Evolutionary conservation across 78 protist genomes (phyloP).

Genomic region (Chrysochromulina parva): DNA sequence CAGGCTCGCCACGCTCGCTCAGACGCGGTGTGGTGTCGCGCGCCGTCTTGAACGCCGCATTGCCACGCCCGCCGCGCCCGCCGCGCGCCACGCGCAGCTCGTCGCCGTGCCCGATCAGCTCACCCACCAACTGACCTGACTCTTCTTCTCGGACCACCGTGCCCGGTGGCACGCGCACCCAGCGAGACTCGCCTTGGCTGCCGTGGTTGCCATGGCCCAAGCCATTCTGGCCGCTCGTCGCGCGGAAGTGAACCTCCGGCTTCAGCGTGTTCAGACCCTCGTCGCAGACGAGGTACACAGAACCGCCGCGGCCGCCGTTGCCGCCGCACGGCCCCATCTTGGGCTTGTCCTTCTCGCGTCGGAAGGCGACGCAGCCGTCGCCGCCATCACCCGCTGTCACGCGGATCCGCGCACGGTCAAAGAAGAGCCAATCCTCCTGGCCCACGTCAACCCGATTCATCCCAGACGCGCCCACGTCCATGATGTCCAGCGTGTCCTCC

Average conservation of each 20-base stretch:
- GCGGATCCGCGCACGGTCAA: background rate
- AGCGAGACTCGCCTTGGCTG: background rate
- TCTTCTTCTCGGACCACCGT: background rate
- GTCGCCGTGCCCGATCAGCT: background rate
- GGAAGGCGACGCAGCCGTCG: slow-evolving; percentile 41
- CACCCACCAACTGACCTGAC: background rate
- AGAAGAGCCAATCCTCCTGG: background rate
- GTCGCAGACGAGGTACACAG: background rate
- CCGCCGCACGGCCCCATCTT: slow-evolving; percentile 46
- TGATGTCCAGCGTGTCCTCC: too few species aligned
- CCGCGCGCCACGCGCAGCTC: slow-evolving; percentile 16
- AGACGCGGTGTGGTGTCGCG: background rate
- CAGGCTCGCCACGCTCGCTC: slow-evolving; percentile 54
- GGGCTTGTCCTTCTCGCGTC: background rate
- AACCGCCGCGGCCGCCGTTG: slow-evolving; percentile 43
- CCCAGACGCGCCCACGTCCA: too few species aligned
- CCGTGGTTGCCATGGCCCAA: background rate
- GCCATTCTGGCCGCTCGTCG: background rate
- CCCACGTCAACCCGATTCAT: too few species aligned
- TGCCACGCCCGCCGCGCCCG: slow-evolving; percentile 24
- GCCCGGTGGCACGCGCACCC: slow-evolving; percentile 11
- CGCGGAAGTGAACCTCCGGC: background rate
- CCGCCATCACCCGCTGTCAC: slow-evolving; percentile 43
- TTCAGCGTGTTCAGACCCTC: background rate
- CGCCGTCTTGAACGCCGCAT: background rate